A percentile compares a stretch with the other conserved stretches of the same genome.
Evolutionary conservation across 768 basidiomycete genomes (phyloP).

Genomic region (Clitopilus passeckerianus): DNA sequence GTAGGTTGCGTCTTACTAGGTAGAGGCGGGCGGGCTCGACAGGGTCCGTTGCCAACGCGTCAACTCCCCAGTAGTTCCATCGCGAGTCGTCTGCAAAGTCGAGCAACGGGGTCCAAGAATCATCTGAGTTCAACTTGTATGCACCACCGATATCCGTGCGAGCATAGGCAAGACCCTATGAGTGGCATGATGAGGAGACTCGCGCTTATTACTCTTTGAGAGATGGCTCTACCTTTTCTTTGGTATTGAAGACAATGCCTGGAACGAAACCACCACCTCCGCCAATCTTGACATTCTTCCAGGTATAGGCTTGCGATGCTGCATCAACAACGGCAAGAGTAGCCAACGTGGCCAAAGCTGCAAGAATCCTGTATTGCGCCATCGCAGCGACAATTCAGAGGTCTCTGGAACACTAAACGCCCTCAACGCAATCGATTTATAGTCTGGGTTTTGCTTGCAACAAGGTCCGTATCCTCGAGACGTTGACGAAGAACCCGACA

Average conservation of each 20-base stretch:
- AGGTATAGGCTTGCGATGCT: conserved; percentile 48
- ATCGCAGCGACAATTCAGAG: neutral
- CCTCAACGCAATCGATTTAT: neutral
- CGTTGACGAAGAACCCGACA: conserved; percentile 10
- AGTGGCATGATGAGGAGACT: neutral
- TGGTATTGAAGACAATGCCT: conserved; percentile 58
- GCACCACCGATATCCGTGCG: conserved; percentile 67
- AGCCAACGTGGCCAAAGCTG: conserved; percentile 13
- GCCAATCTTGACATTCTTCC: conserved; percentile 58
- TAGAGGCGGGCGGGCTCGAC: conserved; percentile 51
- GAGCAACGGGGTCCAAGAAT: conserved; percentile 58
- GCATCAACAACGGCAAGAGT: conserved; percentile 21
- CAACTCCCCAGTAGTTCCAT: conserved; percentile 61
- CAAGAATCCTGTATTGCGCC: neutral
- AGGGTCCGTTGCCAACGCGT: conserved; percentile 61
- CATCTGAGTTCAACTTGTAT: conserved; percentile 56
- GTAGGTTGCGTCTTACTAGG: conserved; percentile 25
- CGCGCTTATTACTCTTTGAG: neutral
- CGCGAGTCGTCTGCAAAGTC: conserved; percentile 43
- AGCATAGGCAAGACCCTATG: conserved; percentile 55
- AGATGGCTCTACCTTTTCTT: conserved; percentile 28
- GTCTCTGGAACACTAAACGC: neutral
- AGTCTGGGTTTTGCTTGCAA: neutral
- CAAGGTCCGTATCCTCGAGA: neutral
- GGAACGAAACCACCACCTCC: conserved; percentile 49